Evolutionary conservation across 495 filamentous ascomycete genomes (phyloP), one percentile per base, ranked within the genome.

Genomic region (Penicillium bovifimosum): DNA sequence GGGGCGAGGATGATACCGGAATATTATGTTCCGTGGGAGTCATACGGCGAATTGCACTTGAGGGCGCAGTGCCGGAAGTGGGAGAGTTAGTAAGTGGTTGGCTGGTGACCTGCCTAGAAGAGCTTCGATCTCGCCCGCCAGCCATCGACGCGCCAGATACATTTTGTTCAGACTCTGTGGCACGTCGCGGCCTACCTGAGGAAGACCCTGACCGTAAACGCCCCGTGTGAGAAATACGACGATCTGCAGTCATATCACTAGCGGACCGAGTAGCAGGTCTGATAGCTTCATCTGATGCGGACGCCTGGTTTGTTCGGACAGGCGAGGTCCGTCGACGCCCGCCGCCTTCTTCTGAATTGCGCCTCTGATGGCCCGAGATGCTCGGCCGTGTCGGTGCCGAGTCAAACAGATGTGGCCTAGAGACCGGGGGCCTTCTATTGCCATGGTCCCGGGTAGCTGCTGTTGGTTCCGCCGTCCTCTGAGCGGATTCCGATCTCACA

Each of bases 331-430:
- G 54, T n/a, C 70, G 64, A 9, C 62, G 69, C 16, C 49, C 47
- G 49, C 41, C 60, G 9, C 50, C 63, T 34, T 74, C 80, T 48
- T 83, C 83, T 1, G 80, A 81, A 14, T 79, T 71, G 42, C 77
- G 71, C 43, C 72, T 69, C 32, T 71, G 74, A 47, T 77, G 79
- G 6, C 58, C 54, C n/a, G 52, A 49, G 2, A 60, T 28, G 7
- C 53, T 62, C 16, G 70, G 62, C 4, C 67, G 70, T 18, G 73
- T 60, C 18, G 58, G 54, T 1, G 60, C 49, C 10, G 75, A 72
- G 48, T 79, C 75, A 35, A 84, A 70, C 26, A 84, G 61, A 60
- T 78, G 77, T 9, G 80, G 80, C 41, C 80, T 67, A 2, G 80
- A 82, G 5, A 80, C 63, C 4, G 82, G 79, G 7, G 80, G 80